These are phyloP conservation scores for Fusarium sarcochroum DNA, from an alignment of 2,329 filamentous ascomycete genomes.

Conservation along the genomic window DNA sequence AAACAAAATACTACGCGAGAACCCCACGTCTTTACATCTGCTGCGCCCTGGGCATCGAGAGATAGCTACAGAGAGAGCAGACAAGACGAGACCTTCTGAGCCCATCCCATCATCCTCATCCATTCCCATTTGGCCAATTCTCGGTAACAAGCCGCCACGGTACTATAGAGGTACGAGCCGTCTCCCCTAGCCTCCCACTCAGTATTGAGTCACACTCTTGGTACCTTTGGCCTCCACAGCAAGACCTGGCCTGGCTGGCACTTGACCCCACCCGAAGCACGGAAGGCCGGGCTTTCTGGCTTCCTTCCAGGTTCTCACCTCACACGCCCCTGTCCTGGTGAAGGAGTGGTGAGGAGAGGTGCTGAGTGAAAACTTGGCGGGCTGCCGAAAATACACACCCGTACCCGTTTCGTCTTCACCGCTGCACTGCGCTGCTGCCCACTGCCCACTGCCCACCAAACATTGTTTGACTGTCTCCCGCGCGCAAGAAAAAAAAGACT, in stretches of 20 bases:
- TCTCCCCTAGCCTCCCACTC: slow-evolving; percentile 26
- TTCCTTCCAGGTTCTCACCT: slow-evolving; percentile 32
- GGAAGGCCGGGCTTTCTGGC: slow-evolving; percentile 28
- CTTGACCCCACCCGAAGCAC: slow-evolving; percentile 40
- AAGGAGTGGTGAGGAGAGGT: slow-evolving; percentile 25
- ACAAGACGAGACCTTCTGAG: slow-evolving; percentile 11
- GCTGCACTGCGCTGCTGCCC: slow-evolving; percentile 30
- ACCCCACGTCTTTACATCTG: slow-evolving; percentile 20
- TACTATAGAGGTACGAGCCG: slow-evolving; percentile 38
- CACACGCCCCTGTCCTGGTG: slow-evolving; percentile 32
- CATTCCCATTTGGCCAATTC: not conserved
- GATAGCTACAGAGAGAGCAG: slow-evolving; percentile 4
- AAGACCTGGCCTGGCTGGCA: slow-evolving; percentile 32
- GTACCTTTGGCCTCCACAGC: slow-evolving; percentile 23
- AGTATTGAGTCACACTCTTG: slow-evolving; percentile 36
- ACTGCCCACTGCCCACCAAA: slow-evolving; percentile 47
- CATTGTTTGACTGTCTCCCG: slow-evolving; percentile 47
- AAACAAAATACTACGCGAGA: slow-evolving; percentile 22
- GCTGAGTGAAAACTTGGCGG: slow-evolving; percentile 34
- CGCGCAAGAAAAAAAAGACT: slow-evolving; percentile 34
- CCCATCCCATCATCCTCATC: slow-evolving; percentile 17
- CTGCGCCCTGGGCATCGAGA: slow-evolving; percentile 24
- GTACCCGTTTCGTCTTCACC: slow-evolving; percentile 37
- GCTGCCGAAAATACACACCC: slow-evolving; percentile 45
- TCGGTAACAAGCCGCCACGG: slow-evolving; percentile 18